Percentiles rank a stretch among this genome's conserved stretches.
Evolutionary conservation across 192 early-diverging fungal species (phyloP).

Genomic region (Ramicandelaber brevisporus): DNA sequence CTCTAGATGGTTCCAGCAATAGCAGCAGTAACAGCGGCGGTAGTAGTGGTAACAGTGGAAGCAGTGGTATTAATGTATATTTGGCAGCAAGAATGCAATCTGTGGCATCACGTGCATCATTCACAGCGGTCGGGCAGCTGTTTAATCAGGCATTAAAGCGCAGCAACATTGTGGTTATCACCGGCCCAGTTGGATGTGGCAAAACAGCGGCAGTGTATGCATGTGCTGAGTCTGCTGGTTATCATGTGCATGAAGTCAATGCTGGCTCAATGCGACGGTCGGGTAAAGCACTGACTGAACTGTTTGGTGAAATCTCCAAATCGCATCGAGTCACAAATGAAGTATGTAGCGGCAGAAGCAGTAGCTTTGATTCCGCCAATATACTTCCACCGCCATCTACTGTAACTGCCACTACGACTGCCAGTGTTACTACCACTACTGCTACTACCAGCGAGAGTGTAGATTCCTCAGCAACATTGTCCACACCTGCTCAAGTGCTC

Average conservation of each 20-base stretch:
- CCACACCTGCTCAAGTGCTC: slow-evolving; percentile 27
- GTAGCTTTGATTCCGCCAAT: too few relatives aligned
- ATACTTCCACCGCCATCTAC: too few relatives aligned
- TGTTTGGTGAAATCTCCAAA: slow-evolving; percentile 40
- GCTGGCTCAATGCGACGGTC: slow-evolving; percentile 32
- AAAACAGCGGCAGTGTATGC: slow-evolving; percentile 50
- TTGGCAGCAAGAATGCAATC: too few relatives aligned
- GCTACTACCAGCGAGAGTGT: neutral
- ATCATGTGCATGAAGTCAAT: slow-evolving; percentile 51
- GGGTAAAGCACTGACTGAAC: slow-evolving; percentile 35
- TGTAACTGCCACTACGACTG: neutral
- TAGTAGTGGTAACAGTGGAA: too few relatives aligned
- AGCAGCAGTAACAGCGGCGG: too few relatives aligned
- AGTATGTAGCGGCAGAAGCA: too few relatives aligned
- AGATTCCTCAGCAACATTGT: too few relatives aligned
- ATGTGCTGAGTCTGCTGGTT: slow-evolving; percentile 41
- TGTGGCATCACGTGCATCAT: too few relatives aligned
- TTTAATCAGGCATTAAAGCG: too few relatives aligned
- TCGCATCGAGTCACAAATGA: slow-evolving; percentile 40
- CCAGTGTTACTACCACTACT: slow-evolving; percentile 3
- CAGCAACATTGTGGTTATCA: slow-evolving; percentile 33
- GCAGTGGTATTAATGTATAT: too few relatives aligned
- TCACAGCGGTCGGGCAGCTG: too few relatives aligned
- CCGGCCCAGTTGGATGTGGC: slow-evolving; percentile 40
- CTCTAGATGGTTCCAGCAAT: too few relatives aligned